Base-by-base conservation (phyloP, 345 rosid genomes). In the Pistacia vera region DNA sequence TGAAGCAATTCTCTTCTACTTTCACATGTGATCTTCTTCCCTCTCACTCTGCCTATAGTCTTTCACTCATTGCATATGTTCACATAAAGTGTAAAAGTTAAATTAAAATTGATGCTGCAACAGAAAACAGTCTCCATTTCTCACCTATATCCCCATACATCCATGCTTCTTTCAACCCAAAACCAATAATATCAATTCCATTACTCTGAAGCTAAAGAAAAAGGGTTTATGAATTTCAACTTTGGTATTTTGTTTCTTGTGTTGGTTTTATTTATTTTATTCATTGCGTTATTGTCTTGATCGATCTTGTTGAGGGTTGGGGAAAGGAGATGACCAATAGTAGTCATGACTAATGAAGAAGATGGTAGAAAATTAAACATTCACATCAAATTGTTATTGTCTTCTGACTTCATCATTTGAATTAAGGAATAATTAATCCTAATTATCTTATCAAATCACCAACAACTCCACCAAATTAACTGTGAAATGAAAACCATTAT, bases 381-480 rank as follows among this genome's bases (percentile, higher is more conserved):
- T 62, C 59, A 73, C 49, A 33, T 33, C 35, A 16, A 46, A 17
- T 73, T 51, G 12, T 14, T 51, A 52, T 7, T 33, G 68, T 49
- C 62, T 49, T 4, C 41, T 63, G 54, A 52, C 22, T n/a, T 64
- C 70, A 63, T 74, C 52, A 54, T 36, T 51, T 54, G 8, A 20
- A 64, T 63, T 63, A 52, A 36, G 22, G 62, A n/a, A 20, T n/a
- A 20, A 13, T 33, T 14, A 8, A 28, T 38, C 44, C 56, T 55
- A 71, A 62, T 61, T 63, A 73, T 10, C 57, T 70, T 63, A 66
- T 73, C 77, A 78, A 80, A 73, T 74, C 75, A 1, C 79, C 77
- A 83, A 79, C 83, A 75, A 81, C 84, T 86, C 84, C 87, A 83
- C 85, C 78, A 72, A 72, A 79, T 81, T 48, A 38, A 7, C 3